phyloP scores from a whole-genome alignment of 2,329 filamentous ascomycete genomes.

The Monascus ruber region DNA sequence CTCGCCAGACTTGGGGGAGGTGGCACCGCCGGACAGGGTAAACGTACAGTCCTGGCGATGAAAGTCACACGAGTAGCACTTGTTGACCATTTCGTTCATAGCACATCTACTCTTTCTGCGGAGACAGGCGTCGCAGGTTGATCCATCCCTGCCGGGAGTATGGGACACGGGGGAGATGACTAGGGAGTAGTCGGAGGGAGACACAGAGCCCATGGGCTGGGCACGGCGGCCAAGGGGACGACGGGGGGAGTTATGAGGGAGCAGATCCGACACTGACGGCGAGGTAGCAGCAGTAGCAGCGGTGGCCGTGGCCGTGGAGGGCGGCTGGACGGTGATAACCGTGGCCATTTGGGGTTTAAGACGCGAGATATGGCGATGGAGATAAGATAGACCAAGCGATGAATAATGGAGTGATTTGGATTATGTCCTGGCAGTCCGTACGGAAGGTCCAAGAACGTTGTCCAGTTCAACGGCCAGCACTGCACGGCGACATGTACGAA shows the following conservation, averaged over 20 bases:
- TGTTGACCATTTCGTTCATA: constrained; percentile 33
- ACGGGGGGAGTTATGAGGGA: constrained; percentile 9
- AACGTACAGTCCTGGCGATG: constrained; percentile 35
- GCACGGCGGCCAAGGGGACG: constrained; percentile 15
- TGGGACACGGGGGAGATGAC: constrained; percentile 16
- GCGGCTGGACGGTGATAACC: constrained; percentile 31
- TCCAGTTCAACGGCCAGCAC: no score
- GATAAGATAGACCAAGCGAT: constrained; percentile 3
- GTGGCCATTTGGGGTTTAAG: constrained; percentile 19
- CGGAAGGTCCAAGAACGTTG: no score
- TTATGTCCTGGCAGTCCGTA: background rate
- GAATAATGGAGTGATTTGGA: constrained; percentile 1
- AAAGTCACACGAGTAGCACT: constrained; percentile 35
- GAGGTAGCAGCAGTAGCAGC: constrained; percentile 10
- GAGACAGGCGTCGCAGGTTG: constrained; percentile 32
- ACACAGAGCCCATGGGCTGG: constrained; percentile 11
- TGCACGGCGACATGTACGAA: no score
- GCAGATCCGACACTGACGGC: constrained; percentile 14
- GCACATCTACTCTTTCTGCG: constrained; percentile 32
- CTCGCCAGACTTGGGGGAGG: constrained; percentile 10
- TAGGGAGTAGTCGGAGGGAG: constrained; percentile 8
- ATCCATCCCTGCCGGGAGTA: constrained; percentile 23
- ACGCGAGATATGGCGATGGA: background rate
- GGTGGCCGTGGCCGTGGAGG: constrained; percentile 20
- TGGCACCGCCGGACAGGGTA: constrained; percentile 14